Evolutionary conservation across 2,329 filamentous ascomycete genomes (phyloP).

Genomic region (Neopestalotiopsis rosae): DNA sequence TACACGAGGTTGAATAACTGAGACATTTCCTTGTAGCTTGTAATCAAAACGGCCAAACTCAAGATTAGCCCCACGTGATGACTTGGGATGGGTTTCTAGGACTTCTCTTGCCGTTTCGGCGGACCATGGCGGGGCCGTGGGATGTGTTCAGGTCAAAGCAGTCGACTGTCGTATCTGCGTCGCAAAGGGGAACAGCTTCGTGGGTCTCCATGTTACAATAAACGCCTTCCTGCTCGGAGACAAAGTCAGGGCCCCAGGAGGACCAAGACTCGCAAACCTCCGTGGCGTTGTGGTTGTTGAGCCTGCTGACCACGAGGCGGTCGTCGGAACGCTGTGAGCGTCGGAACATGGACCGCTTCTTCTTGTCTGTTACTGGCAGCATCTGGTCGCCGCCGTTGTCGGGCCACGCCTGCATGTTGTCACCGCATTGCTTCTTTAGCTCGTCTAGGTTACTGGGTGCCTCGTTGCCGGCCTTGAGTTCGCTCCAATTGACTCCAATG

Average conservation of each 20-base stretch:
- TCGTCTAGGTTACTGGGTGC: not conserved
- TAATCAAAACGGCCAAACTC: no score
- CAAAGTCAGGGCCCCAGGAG: conserved; percentile 38
- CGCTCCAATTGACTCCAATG: conserved; percentile 18
- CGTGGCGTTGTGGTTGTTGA: conserved; percentile 33
- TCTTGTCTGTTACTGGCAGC: conserved; percentile 9
- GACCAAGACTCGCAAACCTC: conserved; percentile 34
- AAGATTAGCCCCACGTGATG: not conserved
- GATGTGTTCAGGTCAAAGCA: conserved; percentile 25
- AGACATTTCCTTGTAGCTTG: no score
- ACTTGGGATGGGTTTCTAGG: not conserved
- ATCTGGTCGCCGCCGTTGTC: conserved; percentile 4
- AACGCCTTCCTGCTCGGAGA: conserved; percentile 33
- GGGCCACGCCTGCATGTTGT: conserved; percentile 17
- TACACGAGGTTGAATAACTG: no score
- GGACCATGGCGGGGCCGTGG: not conserved
- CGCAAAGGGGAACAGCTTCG: conserved; percentile 33
- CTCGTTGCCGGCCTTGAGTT: not conserved
- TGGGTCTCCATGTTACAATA: conserved; percentile 40
- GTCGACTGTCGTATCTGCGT: conserved; percentile 15
- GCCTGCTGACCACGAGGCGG: conserved; percentile 29
- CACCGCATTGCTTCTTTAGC: conserved; percentile 10
- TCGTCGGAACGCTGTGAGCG: conserved; percentile 16
- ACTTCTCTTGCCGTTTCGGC: conserved; percentile 4
- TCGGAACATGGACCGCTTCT: conserved; percentile 3